phyloP scores from a whole-genome alignment of 2,329 filamentous ascomycete genomes.

The Aaosphaeria pasadenensis region DNA sequence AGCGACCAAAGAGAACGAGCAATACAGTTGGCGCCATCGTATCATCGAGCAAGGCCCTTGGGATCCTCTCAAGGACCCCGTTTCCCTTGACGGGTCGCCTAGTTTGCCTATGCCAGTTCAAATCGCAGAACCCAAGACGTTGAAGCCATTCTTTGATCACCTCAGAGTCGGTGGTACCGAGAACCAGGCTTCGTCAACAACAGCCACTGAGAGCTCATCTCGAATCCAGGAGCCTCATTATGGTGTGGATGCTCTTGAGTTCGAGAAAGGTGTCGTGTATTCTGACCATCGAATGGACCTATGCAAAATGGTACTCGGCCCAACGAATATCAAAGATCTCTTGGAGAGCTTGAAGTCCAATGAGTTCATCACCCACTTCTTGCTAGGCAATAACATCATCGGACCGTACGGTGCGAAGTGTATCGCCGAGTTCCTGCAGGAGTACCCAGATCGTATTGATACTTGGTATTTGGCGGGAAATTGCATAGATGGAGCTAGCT shows the following conservation, averaged over 20 bases:
- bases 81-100: conserved; percentile 27
- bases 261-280: conserved; percentile 46
- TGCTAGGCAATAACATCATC: conserved; percentile 56
- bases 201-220: conserved; percentile 10
- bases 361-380: conserved; percentile 49
- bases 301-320: conserved; percentile 56
- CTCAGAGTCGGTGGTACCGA: conserved; percentile 23
- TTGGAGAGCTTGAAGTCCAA: conserved; percentile 51
- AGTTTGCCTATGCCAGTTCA: conserved; percentile 38
- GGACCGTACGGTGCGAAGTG: conserved; percentile 47
- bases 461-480: conserved; percentile 58
- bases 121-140: conserved; percentile 26
- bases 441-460: conserved; percentile 48
- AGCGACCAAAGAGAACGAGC: conserved; percentile 15
- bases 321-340: conserved; percentile 49
- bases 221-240: conserved; percentile 33
- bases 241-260: conserved; percentile 32
- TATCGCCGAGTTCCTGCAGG: conserved; percentile 42
- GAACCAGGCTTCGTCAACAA: conserved; percentile 9
- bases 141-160: conserved; percentile 38
- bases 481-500: conserved; percentile 46
- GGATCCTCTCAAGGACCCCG: conserved; percentile 26
- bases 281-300: conserved; percentile 54
- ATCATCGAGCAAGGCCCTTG: conserved; percentile 34
- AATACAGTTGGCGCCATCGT: conserved; percentile 20